These are phyloP conservation scores for Elongisporangium prolatum DNA, from an alignment of 352 stramenopile genomes.

Conservation along the genomic window DNA sequence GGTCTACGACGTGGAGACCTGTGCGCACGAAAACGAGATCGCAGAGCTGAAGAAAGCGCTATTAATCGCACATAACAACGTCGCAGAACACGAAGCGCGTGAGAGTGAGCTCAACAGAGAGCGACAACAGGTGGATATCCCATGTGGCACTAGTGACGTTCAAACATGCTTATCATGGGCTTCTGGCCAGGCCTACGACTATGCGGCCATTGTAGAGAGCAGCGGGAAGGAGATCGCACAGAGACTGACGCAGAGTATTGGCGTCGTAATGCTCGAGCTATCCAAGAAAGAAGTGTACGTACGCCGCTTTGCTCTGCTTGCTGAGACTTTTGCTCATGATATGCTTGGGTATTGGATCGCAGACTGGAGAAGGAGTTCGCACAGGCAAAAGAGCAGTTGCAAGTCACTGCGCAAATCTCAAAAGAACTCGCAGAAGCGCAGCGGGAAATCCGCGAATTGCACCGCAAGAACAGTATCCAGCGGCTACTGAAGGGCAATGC, in stretches of 20 bases:
- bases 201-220: conserved; percentile 42
- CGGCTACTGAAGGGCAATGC: conserved; percentile 42
- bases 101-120: conserved; percentile 58
- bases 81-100: conserved; percentile 51
- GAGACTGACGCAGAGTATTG: conserved; percentile 46
- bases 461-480: conserved; percentile 66
- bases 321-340: too few relatives aligned
- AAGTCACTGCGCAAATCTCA: conserved; percentile 41
- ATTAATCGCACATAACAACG: conserved; percentile 14
- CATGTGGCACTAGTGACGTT: too few relatives aligned
- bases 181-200: conserved; percentile 44
- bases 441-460: conserved; percentile 69
- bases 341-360: not conserved
- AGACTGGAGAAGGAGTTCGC: conserved; percentile 62
- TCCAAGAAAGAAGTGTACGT: conserved; percentile 64
- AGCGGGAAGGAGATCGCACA: conserved; percentile 34
- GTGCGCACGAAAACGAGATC: conserved; percentile 51
- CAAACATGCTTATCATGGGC: not conserved
- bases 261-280: conserved; percentile 48
- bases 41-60: conserved; percentile 32
- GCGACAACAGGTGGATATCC: conserved; percentile 39
- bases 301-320: too few relatives aligned
- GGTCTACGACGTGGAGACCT: conserved; percentile 79
- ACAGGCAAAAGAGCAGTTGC: conserved; percentile 52
- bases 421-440: conserved; percentile 67